These are phyloP conservation scores for Coelastrella sp. DNA, from an alignment of 139 green algal species.

Conservation along the genomic window DNA sequence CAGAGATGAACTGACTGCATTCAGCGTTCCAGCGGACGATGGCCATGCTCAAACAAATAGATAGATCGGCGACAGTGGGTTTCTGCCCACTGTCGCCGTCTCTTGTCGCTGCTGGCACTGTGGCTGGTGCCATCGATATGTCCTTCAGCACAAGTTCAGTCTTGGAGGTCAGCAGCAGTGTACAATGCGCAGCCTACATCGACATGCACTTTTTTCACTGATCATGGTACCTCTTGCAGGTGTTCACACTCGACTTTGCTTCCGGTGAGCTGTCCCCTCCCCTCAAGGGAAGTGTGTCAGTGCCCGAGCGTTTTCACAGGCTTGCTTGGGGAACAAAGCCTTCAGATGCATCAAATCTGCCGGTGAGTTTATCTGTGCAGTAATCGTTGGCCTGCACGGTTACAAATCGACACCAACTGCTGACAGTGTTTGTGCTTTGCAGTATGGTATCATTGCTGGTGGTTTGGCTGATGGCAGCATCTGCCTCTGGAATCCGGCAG, in stretches of 20 bases:
- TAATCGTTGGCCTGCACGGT: no score
- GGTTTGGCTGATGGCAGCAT: conserved; percentile 93
- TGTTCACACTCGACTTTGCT: conserved; percentile 82
- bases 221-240: conserved; percentile 54
- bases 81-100: conserved; percentile 76
- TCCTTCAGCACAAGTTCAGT: conserved; percentile 83
- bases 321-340: conserved; percentile 83
- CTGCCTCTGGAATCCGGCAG: conserved; percentile 90
- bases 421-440: conserved; percentile 27
- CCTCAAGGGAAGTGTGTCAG: conserved; percentile 69
- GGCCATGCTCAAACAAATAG: conserved; percentile 51
- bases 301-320: conserved; percentile 89
- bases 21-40: neutral
- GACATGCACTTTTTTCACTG: neutral
- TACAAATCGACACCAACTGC: neutral
- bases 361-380: no score
- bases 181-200: neutral
- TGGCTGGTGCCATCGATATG: conserved; percentile 92
- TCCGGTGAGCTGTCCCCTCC: conserved; percentile 57
- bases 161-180: conserved; percentile 78
- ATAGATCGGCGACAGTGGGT: conserved; percentile 77
- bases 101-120: conserved; percentile 87
- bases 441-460: conserved; percentile 93
- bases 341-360: conserved; percentile 13
- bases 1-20: neutral